Evolutionary conservation across 257 asterid species (phyloP), one percentile per base, ranked within the genome.

Genomic region (Mentha longifolia): DNA sequence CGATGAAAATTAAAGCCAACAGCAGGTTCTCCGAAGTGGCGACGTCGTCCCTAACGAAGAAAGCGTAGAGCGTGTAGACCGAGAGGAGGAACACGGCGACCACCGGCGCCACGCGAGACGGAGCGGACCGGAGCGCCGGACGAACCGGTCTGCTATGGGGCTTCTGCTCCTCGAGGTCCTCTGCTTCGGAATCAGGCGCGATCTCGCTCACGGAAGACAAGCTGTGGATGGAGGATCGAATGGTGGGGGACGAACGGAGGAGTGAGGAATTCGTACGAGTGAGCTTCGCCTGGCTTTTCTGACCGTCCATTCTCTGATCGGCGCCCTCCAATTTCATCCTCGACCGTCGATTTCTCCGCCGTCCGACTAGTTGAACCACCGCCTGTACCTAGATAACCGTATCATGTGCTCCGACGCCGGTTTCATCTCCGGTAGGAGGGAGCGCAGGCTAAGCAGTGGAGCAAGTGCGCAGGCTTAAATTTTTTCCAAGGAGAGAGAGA

Each of bases 91-190:
- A 5, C 41, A 84, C 51, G 15, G 80, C 81, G 16, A 85, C 19
- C 66, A 87, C 78, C 79, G 90, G 88, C 61, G 82, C 84, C 51
- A 67, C 15, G 9, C 77, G 77, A 15, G 74, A 12, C 0, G 87
- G 50, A 61, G 83, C 77, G 77, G 80, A 14, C 19, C 72, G 70
- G 55, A 78, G 61, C 74, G 79, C 80, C 30, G 35, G 71, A 10
- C 5, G 70, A 52, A 62, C 85, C 54, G 87, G 90, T 22, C 64
- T 84, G 71, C 75, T 79, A 17, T 95, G 99, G 4, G 86, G 97
- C 89, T 95, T 95, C 81, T 92, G 99, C 66, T 95, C 99, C 79
- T 95, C 99, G 51, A 92, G 77, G 79, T 95, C 93, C 13, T 73
- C 79, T 1, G 68, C 72, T 8, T 82, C 88, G 0, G 79, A 81